phyloP scores from a whole-genome alignment of 345 rosid genomes.

The Angophora floribunda region DNA sequence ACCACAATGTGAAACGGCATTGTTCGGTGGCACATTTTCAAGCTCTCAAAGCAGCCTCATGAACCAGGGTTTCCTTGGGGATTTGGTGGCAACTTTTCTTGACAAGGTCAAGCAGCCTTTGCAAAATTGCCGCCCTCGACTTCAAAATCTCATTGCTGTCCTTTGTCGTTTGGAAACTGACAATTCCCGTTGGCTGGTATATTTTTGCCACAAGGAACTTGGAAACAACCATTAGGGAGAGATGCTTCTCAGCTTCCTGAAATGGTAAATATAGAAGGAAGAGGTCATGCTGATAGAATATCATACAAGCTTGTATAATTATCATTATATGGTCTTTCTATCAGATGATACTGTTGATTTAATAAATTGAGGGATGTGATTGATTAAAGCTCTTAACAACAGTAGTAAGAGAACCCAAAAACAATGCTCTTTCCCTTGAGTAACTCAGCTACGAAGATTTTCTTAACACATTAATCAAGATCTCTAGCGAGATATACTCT shows the following conservation, averaged over 20 bases:
- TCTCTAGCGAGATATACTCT: background rate
- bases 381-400: too few species aligned
- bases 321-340: background rate
- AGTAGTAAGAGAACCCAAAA: too few species aligned
- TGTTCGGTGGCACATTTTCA: slow-evolving; percentile 4
- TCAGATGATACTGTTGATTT: too few species aligned
- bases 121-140: slow-evolving; percentile 80
- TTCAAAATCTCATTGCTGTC: slow-evolving; percentile 91
- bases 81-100: slow-evolving; percentile 93
- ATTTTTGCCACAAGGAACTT: slow-evolving; percentile 84
- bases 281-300: background rate
- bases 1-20: too few species aligned
- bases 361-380: too few species aligned
- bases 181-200: slow-evolving; percentile 67
- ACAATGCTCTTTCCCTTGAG: too few species aligned
- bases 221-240: slow-evolving; percentile 92
- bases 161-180: slow-evolving; percentile 62
- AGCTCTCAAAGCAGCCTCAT: slow-evolving; percentile 61
- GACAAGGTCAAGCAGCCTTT: slow-evolving; percentile 89
- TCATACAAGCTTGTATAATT: background rate
- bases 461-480: too few species aligned
- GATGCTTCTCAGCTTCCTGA: slow-evolving; percentile 91
- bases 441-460: too few species aligned
- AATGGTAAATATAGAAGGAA: background rate
- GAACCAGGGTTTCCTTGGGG: slow-evolving; percentile 89